Evolutionary conservation across 441 rosid genomes (phyloP).

Genomic region (Lepidium campestre): DNA sequence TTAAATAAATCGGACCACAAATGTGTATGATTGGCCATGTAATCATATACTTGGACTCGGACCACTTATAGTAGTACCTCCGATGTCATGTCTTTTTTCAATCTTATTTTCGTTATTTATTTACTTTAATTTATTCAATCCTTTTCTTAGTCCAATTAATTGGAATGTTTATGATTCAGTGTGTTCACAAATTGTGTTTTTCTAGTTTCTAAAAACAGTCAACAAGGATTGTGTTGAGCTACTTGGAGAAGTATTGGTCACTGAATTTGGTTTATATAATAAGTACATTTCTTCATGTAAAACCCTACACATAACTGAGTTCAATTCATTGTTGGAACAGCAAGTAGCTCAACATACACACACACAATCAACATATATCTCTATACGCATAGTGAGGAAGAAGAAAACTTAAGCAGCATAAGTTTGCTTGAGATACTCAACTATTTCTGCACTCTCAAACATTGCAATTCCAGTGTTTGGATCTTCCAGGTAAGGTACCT

Average conservation of each 20-base stretch:
- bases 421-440: conserved; percentile 66
- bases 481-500: conserved; percentile 77
- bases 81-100: neutral
- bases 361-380: neutral
- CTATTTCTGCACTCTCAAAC: conserved; percentile 69
- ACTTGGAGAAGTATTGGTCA: no score
- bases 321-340: neutral
- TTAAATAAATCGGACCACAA: conserved; percentile 16
- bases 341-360: conserved; percentile 10
- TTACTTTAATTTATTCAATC: neutral
- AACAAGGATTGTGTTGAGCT: no score
- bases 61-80: neutral
- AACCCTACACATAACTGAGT: neutral
- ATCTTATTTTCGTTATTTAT: neutral
- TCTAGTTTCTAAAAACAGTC: no score
- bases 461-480: conserved; percentile 63
- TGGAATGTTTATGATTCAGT: no score
- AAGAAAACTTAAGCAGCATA: conserved; percentile 35
- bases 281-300: neutral
- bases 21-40: neutral
- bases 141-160: neutral
- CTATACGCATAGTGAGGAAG: conserved; percentile 5
- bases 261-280: neutral
- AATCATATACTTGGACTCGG: neutral
- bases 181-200: no score